Base-by-base conservation (phyloP, 2,329 filamentous ascomycete species). In the Ophiostoma sp. region DNA sequence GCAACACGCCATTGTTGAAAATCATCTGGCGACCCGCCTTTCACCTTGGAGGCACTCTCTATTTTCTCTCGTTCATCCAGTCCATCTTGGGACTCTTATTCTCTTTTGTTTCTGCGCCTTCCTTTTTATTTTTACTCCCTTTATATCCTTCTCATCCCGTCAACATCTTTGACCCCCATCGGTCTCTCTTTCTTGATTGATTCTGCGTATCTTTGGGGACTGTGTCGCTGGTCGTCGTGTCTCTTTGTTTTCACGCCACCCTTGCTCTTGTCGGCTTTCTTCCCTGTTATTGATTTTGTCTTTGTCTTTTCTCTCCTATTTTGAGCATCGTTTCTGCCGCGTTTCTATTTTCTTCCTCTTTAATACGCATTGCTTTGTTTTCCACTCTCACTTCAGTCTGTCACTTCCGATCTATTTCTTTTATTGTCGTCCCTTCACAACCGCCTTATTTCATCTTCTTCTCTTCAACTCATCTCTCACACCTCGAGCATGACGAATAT, bases 1-100 rank as follows among this genome's bases (percentile, higher is more conserved):
- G 45, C 74, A 45, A 76, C 76, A 77, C 70, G 66, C 72, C 66
- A 42, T 57, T 39, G 19, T 57, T 25, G 68, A 39, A 31, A 69
- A 57, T 52, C 48, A 17, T 55, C 52, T 36, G 22, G 33, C 22
- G 15, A 31, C 28, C 39, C 52, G 17, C 52, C 59, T 22, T 69
- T 48, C 50, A 45, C 70, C 22, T 66, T 22, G 33, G 42, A 48
- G 42, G 42, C 42, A 2, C 61, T 45, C 39, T 45, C 22, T 28
- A 5, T 22, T n/a, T 39, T 25, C 6, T 61, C 25, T 63, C 25
- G 31, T 55, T 50, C n/a, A 12, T 64, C n/a, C 33, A 11, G 36
- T 22, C 63, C 64, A 12, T 55, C 39, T 72, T 71, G 22, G n/a
- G 22, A 36, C 33, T 64, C 22, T 36, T 69, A 57, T 22, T 63